Conservation (phyloP, 176 grass and related monocot genomes). For the Olyra latifolia region DNA sequence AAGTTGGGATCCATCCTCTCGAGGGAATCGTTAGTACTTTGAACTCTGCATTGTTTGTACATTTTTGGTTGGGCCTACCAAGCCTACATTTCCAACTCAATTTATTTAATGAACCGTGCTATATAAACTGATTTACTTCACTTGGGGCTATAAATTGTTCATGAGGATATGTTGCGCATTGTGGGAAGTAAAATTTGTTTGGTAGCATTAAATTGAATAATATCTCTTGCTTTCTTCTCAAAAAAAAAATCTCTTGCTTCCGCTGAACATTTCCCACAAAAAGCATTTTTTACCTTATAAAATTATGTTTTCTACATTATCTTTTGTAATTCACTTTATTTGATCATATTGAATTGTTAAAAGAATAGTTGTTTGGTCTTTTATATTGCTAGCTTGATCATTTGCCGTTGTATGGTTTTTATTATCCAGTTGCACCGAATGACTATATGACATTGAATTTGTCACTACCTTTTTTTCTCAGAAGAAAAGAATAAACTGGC, state of each 20-base stretch:
- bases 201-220: neutral
- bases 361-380: neutral
- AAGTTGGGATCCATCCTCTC: neutral
- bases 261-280: neutral
- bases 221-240: neutral
- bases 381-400: neutral
- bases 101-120: neutral
- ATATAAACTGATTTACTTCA: neutral
- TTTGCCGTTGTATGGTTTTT: neutral
- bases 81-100: neutral
- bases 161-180: neutral
- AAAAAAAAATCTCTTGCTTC: neutral
- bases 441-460: neutral
- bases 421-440: neutral
- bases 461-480: neutral
- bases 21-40: neutral
- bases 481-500: constrained; percentile 33
- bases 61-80: neutral
- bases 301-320: neutral
- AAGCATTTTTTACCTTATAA: neutral
- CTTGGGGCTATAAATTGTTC: neutral
- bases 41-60: neutral
- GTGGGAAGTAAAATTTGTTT: neutral
- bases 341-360: neutral
- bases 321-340: neutral